Evolutionary conservation across 805 yeast genomes (phyloP).

Genomic region (Lipomyces kockii): DNA sequence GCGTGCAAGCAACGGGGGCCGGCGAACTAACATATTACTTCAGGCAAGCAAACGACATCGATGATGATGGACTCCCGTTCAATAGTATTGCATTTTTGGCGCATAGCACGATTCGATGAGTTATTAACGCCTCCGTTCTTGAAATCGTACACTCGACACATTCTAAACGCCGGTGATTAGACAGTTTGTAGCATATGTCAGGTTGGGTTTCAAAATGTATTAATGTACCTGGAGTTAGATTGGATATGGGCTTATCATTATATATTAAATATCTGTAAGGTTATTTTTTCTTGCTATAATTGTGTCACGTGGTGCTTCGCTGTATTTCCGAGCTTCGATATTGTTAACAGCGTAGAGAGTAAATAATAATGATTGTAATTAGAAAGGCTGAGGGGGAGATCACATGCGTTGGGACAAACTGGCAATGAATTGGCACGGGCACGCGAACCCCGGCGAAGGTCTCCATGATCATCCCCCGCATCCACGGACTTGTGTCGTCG

Average conservation of each 20-base stretch:
- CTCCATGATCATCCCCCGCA: not conserved
- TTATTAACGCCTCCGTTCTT: not conserved
- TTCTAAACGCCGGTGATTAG: not conserved
- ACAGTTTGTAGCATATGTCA: not conserved
- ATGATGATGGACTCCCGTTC: slow-evolving; percentile 40
- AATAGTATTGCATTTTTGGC: slow-evolving; percentile 41
- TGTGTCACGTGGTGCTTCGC: not conserved
- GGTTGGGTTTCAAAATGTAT: not conserved
- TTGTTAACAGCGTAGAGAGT: not conserved
- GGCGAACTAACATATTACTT: not conserved
- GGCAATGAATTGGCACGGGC: not conserved
- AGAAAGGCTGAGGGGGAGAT: not conserved
- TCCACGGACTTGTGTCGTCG: not conserved
- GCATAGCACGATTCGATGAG: slow-evolving; percentile 39
- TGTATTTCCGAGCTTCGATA: not conserved
- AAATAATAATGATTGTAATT: not conserved
- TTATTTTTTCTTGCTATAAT: not conserved
- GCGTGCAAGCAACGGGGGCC: slow-evolving; percentile 35
- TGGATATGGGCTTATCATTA: not conserved
- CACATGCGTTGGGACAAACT: not conserved
- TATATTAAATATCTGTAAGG: too few species aligned
- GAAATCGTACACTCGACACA: not conserved
- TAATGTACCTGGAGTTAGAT: not conserved
- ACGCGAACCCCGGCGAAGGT: not conserved
- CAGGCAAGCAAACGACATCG: slow-evolving; percentile 12